phyloP scores from a whole-genome alignment of 257 asterid species.

The Jaltomata sinuosa region DNA sequence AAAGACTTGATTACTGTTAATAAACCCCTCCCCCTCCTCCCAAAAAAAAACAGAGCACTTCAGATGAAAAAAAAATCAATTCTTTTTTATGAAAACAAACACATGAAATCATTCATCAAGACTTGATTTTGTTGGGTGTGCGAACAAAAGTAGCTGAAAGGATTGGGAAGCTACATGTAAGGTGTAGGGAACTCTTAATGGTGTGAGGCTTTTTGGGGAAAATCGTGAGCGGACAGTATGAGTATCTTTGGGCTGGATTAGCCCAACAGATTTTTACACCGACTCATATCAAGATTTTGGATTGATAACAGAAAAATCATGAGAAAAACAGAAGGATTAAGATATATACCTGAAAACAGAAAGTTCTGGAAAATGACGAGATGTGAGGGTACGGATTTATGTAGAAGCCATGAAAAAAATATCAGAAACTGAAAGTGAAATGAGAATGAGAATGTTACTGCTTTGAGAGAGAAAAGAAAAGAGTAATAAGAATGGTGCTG shows the following conservation, averaged over 20 bases:
- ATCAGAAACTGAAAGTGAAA: not conserved
- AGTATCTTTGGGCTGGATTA: too few species aligned
- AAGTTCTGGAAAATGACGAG: slow-evolving; percentile 20
- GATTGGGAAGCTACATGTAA: too few species aligned
- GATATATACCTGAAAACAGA: not conserved
- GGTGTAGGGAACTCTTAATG: too few species aligned
- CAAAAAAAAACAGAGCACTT: not conserved
- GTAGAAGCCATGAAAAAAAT: slow-evolving; percentile 13
- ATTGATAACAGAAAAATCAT: not conserved
- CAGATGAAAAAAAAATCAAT: not conserved
- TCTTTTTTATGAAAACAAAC: too few species aligned
- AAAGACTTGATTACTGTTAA: too few species aligned
- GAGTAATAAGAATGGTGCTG: not conserved
- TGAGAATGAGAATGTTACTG: not conserved
- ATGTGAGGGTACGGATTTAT: slow-evolving; percentile 3
- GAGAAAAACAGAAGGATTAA: not conserved
- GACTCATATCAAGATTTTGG: not conserved
- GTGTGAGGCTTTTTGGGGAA: too few species aligned
- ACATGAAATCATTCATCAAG: not conserved
- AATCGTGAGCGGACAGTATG: too few species aligned
- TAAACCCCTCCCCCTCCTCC: too few species aligned
- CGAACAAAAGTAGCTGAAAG: too few species aligned
- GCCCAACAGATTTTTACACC: too few species aligned
- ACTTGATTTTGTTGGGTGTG: too few species aligned
- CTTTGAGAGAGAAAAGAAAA: not conserved